These are phyloP conservation scores for Fistulinella prunicolor DNA, from an alignment of 768 basidiomycete genomes.

Conservation along the genomic window DNA sequence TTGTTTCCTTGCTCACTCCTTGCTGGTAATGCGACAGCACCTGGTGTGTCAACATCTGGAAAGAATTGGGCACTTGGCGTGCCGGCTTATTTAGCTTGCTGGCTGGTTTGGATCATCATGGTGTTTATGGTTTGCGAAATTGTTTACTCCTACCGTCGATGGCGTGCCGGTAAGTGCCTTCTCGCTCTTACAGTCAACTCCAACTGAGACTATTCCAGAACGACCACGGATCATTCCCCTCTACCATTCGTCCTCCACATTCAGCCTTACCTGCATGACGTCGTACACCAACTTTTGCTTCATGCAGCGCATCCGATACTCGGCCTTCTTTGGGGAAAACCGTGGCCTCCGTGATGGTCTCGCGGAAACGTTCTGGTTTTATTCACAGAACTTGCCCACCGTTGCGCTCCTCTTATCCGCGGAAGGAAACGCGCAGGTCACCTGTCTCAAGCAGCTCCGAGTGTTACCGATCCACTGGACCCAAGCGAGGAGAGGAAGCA, in stretches of 20 bases:
- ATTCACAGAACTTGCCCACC: slow-evolving; percentile 82
- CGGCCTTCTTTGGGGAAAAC: slow-evolving; percentile 58
- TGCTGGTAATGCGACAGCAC: slow-evolving; percentile 51
- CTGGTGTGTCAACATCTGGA: slow-evolving; percentile 67
- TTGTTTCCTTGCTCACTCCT: slow-evolving; percentile 12
- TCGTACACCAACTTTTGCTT: slow-evolving; percentile 86
- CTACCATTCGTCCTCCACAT: slow-evolving; percentile 77
- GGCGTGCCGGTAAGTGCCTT: slow-evolving; percentile 72
- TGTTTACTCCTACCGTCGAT: slow-evolving; percentile 67
- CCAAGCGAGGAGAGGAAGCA: slow-evolving; percentile 25
- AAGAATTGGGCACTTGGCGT: slow-evolving; percentile 80
- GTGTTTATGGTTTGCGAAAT: slow-evolving; percentile 77
- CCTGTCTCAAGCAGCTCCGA: slow-evolving; percentile 26
- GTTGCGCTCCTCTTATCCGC: slow-evolving; percentile 71
- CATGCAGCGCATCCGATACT: slow-evolving; percentile 71
- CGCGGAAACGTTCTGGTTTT: slow-evolving; percentile 80
- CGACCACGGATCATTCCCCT: slow-evolving; percentile 82
- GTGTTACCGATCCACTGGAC: slow-evolving; percentile 30
- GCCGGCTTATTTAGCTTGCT: slow-evolving; percentile 81
- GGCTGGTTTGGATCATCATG: slow-evolving; percentile 68
- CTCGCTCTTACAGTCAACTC: slow-evolving; percentile 17
- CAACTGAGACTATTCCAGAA: slow-evolving; percentile 43
- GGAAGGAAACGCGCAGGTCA: slow-evolving; percentile 36
- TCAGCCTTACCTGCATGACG: slow-evolving; percentile 69
- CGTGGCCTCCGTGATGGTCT: slow-evolving; percentile 53